Conservation (phyloP, 805 yeast species). For the Suhomyces vadensis region DNA sequence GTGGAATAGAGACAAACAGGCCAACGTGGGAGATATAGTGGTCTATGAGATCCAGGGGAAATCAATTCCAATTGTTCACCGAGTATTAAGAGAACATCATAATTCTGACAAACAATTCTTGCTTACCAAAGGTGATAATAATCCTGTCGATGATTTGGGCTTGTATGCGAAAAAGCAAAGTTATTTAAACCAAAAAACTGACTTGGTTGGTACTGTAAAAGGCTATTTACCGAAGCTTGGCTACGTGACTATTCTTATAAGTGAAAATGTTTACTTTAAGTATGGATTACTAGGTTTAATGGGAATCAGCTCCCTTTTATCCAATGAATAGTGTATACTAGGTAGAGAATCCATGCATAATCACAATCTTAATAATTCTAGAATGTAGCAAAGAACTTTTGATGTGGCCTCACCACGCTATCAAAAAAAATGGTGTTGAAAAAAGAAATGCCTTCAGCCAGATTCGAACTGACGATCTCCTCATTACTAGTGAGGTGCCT, state of each 20-base stretch:
- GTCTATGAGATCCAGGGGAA: constrained; percentile 83
- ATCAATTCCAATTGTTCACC: constrained; percentile 93
- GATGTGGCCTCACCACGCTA: not conserved
- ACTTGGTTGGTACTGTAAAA: constrained; percentile 88
- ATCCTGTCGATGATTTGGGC: constrained; percentile 86
- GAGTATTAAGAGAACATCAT: constrained; percentile 86
- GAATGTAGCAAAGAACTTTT: not conserved
- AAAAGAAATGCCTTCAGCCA: constrained; percentile 28
- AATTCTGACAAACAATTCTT: constrained; percentile 59
- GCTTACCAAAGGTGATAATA: constrained; percentile 95
- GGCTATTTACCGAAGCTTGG: constrained; percentile 90
- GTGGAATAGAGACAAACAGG: constrained; percentile 75
- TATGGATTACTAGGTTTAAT: constrained; percentile 73
- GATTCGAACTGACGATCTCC: constrained; percentile 38
- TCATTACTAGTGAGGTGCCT: constrained; percentile 39
- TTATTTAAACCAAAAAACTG: constrained; percentile 74
- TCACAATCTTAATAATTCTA: no score
- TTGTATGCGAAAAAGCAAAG: constrained; percentile 74
- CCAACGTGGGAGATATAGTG: constrained; percentile 87
- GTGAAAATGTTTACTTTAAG: constrained; percentile 84
- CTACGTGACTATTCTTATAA: constrained; percentile 84
- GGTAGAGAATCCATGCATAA: not conserved
- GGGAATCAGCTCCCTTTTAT: constrained; percentile 66
- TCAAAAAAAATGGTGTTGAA: not conserved
- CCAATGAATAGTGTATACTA: constrained; percentile 12